These are phyloP conservation scores for Capsicum rhomboideum DNA, from an alignment of 257 asterid genomes.

Conservation along the genomic window DNA sequence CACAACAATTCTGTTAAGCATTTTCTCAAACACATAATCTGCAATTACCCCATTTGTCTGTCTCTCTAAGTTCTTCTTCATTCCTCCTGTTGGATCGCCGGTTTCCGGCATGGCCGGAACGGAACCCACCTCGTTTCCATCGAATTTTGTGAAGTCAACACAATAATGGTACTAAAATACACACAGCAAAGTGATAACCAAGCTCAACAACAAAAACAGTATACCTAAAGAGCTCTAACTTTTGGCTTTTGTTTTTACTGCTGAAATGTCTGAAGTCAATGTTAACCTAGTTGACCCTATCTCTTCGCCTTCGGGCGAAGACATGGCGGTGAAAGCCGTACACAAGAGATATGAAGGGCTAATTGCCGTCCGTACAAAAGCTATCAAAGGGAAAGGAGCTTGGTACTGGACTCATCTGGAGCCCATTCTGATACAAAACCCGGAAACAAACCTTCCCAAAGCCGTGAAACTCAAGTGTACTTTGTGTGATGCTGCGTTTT, in stretches of 20 bases:
- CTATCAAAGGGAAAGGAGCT: conserved; percentile 90
- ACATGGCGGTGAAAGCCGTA: conserved; percentile 48
- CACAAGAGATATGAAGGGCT: conserved; percentile 68
- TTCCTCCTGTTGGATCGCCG: conserved; percentile 19
- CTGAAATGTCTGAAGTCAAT: conserved; percentile 39
- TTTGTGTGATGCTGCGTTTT: conserved; percentile 60
- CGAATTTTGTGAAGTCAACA: background rate
- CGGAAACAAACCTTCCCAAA: conserved; percentile 61
- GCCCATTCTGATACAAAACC: conserved; percentile 55
- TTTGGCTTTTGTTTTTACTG: background rate
- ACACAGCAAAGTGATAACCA: background rate
- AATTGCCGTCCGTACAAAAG: conserved; percentile 63
- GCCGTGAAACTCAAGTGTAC: conserved; percentile 81
- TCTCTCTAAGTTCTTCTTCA: background rate
- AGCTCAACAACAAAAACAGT: conserved; percentile 12
- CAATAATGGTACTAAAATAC: conserved; percentile 17
- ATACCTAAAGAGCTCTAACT: background rate
- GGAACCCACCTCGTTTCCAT: conserved; percentile 3
- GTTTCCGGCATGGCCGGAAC: conserved; percentile 18
- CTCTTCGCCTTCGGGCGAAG: conserved; percentile 24
- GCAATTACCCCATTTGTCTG: background rate
- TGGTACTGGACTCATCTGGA: conserved; percentile 98
- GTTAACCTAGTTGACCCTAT: conserved; percentile 23
- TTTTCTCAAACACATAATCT: conserved; percentile 14
- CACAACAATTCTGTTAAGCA: conserved; percentile 12